These are phyloP conservation scores for Beauveria medogensis DNA, from an alignment of 2,329 filamentous ascomycete species.

Conservation along the genomic window DNA sequence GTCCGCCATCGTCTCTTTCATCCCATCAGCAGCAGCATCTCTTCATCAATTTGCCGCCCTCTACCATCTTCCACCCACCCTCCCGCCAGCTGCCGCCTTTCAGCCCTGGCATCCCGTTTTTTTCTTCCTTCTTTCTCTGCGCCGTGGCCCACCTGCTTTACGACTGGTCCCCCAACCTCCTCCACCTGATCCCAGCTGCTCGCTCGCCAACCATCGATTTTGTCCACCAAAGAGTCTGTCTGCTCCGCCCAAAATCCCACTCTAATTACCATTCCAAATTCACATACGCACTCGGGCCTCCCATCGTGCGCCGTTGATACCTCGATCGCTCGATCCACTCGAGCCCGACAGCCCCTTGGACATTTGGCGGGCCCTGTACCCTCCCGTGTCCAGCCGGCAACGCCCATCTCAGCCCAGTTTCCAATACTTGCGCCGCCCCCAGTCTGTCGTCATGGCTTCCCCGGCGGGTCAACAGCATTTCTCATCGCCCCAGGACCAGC, in stretches of 20 bases:
- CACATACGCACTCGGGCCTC: background rate
- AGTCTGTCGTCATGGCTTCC: conserved; percentile 27
- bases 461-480: conserved; percentile 20
- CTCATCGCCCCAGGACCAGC: conserved; percentile 15
- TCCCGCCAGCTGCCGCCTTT: background rate
- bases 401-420: conserved; percentile 15
- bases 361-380: conserved; percentile 1
- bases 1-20: background rate
- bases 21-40: conserved; percentile 7
- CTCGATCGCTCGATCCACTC: conserved; percentile 10
- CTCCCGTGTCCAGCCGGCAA: conserved; percentile 6
- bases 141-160: conserved; percentile 5
- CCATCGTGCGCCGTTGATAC: conserved; percentile 7
- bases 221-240: background rate
- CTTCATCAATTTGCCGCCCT: conserved; percentile 7
- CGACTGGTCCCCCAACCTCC: conserved; percentile 6
- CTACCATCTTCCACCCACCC: background rate
- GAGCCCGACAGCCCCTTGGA: conserved; percentile 2
- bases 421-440: conserved; percentile 26
- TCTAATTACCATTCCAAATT: background rate
- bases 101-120: conserved; percentile 4
- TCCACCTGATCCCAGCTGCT: conserved; percentile 10
- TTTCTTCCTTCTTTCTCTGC: background rate
- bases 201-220: background rate
- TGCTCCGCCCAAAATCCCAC: conserved; percentile 7